Evolutionary conservation across 805 yeast genomes (phyloP).

Genomic region (Saccharomycopsis sp.): DNA sequence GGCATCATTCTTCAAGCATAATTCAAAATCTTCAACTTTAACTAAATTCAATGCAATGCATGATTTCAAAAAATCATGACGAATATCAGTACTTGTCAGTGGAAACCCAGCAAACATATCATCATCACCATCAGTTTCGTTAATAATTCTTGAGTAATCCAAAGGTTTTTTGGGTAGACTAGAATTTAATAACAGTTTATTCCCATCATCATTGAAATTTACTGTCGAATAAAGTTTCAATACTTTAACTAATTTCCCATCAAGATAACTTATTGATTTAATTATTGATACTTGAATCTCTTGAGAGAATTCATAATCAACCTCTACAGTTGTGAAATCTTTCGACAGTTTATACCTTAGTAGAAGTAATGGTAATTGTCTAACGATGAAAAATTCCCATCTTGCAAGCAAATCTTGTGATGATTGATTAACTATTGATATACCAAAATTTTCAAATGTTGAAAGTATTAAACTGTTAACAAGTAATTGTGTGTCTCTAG

Average conservation of each 20-base stretch:
- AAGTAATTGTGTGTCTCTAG: slow-evolving; percentile 9
- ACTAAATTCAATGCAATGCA: slow-evolving; percentile 36
- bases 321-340: slow-evolving; percentile 1
- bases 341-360: slow-evolving; percentile 8
- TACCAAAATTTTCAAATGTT: slow-evolving; percentile 12
- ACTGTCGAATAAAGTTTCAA: slow-evolving; percentile 22
- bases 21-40: slow-evolving; percentile 29
- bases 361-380: slow-evolving; percentile 41
- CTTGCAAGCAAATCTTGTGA: slow-evolving; percentile 23
- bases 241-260: slow-evolving; percentile 29
- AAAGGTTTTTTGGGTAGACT: slow-evolving; percentile 27
- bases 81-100: slow-evolving; percentile 37
- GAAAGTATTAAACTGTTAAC: slow-evolving; percentile 7
- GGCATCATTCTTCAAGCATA: slow-evolving; percentile 34
- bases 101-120: slow-evolving; percentile 48
- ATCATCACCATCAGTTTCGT: slow-evolving; percentile 33
- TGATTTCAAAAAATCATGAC: slow-evolving; percentile 45
- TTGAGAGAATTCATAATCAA: slow-evolving; percentile 1
- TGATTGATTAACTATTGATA: slow-evolving; percentile 6
- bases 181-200: slow-evolving; percentile 25
- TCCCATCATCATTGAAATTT: slow-evolving; percentile 22
- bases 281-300: slow-evolving; percentile 13
- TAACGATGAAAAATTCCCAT: slow-evolving; percentile 41
- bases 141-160: slow-evolving; percentile 30
- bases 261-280: slow-evolving; percentile 28